Evolutionary conservation across 2,329 filamentous ascomycete genomes (phyloP).

Genomic region (Colletotrichum melonis): DNA sequence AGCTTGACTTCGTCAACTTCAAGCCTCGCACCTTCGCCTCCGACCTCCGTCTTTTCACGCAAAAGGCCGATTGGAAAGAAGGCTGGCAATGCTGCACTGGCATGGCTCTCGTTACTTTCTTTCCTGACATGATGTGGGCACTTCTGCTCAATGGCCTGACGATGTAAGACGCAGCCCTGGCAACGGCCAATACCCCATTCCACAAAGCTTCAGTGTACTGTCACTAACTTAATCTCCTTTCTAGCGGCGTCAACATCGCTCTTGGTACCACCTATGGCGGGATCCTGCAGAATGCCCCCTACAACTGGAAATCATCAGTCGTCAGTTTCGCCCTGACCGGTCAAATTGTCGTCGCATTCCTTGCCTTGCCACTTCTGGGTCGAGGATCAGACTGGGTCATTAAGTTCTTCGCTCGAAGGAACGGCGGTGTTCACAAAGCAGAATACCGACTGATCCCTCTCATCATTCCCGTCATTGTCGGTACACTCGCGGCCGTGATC

Average conservation of each 20-base stretch:
- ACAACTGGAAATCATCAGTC: constrained; percentile 49
- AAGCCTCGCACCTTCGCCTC: constrained; percentile 46
- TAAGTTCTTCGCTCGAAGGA: constrained; percentile 47
- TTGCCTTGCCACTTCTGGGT: constrained; percentile 52
- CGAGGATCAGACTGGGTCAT: constrained; percentile 51
- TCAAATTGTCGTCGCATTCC: constrained; percentile 50
- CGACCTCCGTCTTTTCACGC: constrained; percentile 53
- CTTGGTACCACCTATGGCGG: constrained; percentile 53
- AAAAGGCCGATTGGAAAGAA: constrained; percentile 50
- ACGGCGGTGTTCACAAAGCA: constrained; percentile 53
- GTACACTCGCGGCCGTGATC: constrained; percentile 49
- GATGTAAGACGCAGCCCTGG: constrained; percentile 1
- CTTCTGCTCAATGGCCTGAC: constrained; percentile 46
- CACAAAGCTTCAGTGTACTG: constrained; percentile 21
- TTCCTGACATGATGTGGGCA: constrained; percentile 55
- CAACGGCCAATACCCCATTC: background rate
- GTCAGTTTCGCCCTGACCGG: constrained; percentile 51
- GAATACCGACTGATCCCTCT: constrained; percentile 50
- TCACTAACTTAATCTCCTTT: constrained; percentile 45
- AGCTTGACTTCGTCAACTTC: constrained; percentile 50
- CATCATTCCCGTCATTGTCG: constrained; percentile 50
- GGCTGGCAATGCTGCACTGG: constrained; percentile 39
- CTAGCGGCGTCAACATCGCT: constrained; percentile 52
- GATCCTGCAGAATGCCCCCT: constrained; percentile 48
- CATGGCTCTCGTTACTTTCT: constrained; percentile 47